Evolutionary conservation across 257 asterid genomes (phyloP).

Genomic region (Solanum sejunctum): DNA sequence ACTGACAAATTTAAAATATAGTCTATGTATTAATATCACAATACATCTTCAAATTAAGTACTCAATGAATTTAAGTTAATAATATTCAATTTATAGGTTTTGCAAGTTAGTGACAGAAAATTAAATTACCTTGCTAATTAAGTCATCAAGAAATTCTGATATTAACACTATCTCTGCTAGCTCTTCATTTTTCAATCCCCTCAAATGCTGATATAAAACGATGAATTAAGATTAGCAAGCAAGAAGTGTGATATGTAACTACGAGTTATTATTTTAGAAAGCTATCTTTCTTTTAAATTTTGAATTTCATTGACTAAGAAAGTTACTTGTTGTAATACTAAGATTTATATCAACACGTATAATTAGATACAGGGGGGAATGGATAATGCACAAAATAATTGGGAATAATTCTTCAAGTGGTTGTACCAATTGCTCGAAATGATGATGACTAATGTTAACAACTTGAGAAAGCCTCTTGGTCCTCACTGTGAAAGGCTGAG

Average conservation of each 20-base stretch:
- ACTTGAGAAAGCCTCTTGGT: constrained; percentile 89
- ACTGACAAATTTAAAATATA: rapidly evolving
- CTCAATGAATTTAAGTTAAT: background rate
- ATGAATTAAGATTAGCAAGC: background rate
- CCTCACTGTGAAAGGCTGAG: constrained; percentile 97
- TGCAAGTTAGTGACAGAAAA: background rate
- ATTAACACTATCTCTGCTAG: constrained; percentile 65
- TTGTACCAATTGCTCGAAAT: constrained; percentile 78
- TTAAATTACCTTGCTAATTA: constrained; percentile 45
- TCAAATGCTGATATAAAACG: constrained; percentile 46
- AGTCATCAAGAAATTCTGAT: constrained; percentile 46
- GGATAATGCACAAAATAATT: constrained; percentile 46
- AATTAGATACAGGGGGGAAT: background rate
- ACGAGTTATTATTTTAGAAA: background rate
- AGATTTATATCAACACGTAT: background rate
- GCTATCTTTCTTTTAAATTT: background rate
- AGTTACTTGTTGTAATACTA: background rate
- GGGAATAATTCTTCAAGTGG: constrained; percentile 31
- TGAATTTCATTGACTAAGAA: background rate
- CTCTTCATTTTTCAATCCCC: constrained; percentile 48
- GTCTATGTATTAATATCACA: background rate
- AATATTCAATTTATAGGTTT: background rate
- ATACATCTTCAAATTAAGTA: background rate
- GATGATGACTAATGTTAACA: constrained; percentile 73
- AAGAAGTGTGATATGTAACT: background rate